Evolutionary conservation across 768 basidiomycete species (phyloP), one percentile per base, ranked within the genome.

Genomic region (Lactarius hengduanensis): DNA sequence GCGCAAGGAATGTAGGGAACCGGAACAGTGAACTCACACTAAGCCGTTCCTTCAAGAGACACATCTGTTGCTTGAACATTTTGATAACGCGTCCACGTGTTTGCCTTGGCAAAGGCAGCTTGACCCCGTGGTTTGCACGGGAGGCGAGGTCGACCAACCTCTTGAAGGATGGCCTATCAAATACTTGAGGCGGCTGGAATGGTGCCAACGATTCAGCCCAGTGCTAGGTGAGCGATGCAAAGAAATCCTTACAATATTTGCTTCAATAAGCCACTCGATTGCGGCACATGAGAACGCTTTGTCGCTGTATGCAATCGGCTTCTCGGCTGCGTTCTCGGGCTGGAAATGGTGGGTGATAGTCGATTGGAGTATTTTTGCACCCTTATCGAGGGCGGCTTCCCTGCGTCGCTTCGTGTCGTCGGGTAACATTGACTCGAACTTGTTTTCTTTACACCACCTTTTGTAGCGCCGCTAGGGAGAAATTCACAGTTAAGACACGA

Each of bases 191-290:
- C 4, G n/a, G 10, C n/a, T 47, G 20, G n/a, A 10, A 47, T 47
- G 18, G 45, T 47, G 9, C 45, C 45, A 47, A 47, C n/a, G 10
- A 47, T 10, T 47, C n/a, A 22, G 45, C 3, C 9, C n/a, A 22
- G 1, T 18, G 18, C 11, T 47, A 22, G 45, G 9, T 40, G 38
- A 11, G n/a, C 18, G 20, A n/a, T 20, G 20, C 8, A 45, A n/a
- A 20, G n/a, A n/a, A 9, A 45, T n/a, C n/a, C 10, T 47, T n/a
- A 56, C 61, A 34, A 41, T 40, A 22, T 55, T 38, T 1, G 11
- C 41, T 2, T 53, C 40, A 7, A 38, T 20, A n/a, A 62, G 30
- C 61, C 61, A 62, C 30, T 62, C 54, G 1, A 64, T 32, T 15
- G 47, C 36, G 13, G 15, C 45, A 10, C 5, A 36, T 16, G 3